Percentiles rank a stretch among this genome's conserved stretches.
Conservation (phyloP, 345 rosid species). For the Eucalyptus polyanthemos region DNA sequence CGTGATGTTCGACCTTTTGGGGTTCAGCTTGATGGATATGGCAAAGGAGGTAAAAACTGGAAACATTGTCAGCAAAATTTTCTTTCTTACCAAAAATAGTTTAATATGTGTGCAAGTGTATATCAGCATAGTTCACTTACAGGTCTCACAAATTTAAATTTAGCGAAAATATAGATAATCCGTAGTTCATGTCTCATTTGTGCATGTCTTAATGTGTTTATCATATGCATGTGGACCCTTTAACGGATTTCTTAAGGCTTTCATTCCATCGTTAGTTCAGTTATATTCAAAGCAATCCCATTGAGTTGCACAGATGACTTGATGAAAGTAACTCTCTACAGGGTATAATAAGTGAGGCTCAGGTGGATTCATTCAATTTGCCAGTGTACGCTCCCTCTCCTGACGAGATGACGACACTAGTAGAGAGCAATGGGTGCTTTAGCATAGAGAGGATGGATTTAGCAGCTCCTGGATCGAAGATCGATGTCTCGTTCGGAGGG, state of each 20-base stretch:
- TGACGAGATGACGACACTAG: background rate
- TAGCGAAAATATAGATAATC: background rate
- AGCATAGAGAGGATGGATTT: conserved; percentile 4
- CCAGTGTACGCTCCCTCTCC: conserved; percentile 13
- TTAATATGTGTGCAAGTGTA: background rate
- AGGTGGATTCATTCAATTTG: conserved; percentile 22
- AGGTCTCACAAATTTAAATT: background rate
- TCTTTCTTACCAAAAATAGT: background rate
- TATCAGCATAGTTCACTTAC: background rate
- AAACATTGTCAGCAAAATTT: background rate
- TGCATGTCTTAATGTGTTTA: background rate
- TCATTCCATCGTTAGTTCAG: background rate
- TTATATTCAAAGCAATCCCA: background rate
- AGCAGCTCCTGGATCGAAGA: background rate
- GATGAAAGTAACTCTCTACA: background rate
- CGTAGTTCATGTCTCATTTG: background rate
- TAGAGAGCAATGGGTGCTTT: conserved; percentile 7
- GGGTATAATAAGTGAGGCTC: conserved; percentile 19
- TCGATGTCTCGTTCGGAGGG: background rate
- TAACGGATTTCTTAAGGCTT: background rate
- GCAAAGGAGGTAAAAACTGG: conserved; percentile 15
- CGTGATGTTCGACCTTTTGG: conserved; percentile 8
- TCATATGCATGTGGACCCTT: background rate
- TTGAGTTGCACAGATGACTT: background rate
- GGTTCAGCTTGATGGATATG: conserved; percentile 15